Conservation (phyloP, 2,329 filamentous ascomycete genomes). For the Venturia carpophila region DNA sequence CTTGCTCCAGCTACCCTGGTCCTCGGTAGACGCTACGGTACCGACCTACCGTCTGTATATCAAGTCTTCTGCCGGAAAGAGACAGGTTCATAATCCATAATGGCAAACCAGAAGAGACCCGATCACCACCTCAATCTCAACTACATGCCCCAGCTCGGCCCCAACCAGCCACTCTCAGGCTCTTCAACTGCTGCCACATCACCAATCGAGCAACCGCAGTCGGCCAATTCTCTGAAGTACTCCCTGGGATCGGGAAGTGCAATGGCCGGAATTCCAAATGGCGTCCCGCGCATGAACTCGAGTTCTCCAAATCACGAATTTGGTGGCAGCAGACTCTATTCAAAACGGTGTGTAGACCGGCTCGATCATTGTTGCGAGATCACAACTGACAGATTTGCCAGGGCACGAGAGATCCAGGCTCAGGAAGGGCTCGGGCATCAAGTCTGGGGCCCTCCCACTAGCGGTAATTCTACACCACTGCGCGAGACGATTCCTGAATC, state of each 20-base stretch:
- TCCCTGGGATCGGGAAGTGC: constrained; percentile 56
- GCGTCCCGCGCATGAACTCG: constrained; percentile 60
- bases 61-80: constrained; percentile 18
- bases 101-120: constrained; percentile 67
- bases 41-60: constrained; percentile 21
- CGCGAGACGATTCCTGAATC: constrained; percentile 97
- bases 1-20: constrained; percentile 27
- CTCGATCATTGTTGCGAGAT: constrained; percentile 18
- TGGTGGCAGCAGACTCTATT: constrained; percentile 65
- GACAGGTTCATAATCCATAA: constrained; percentile 65
- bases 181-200: constrained; percentile 76
- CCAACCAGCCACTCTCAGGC: constrained; percentile 62
- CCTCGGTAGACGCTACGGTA: constrained; percentile 29
- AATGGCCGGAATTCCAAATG: constrained; percentile 3
- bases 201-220: constrained; percentile 63
- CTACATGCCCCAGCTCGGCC: constrained; percentile 62
- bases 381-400: constrained; percentile 33
- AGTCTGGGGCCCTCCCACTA: constrained; percentile 89
- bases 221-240: constrained; percentile 54
- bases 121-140: constrained; percentile 74
- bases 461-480: constrained; percentile 89
- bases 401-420: constrained; percentile 91
- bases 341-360: constrained; percentile 67
- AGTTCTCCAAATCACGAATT: constrained; percentile 96
- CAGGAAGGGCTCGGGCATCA: constrained; percentile 76